These are phyloP conservation scores for Nakataea oryzae DNA, from an alignment of 2,329 filamentous ascomycete genomes.

Conservation along the genomic window DNA sequence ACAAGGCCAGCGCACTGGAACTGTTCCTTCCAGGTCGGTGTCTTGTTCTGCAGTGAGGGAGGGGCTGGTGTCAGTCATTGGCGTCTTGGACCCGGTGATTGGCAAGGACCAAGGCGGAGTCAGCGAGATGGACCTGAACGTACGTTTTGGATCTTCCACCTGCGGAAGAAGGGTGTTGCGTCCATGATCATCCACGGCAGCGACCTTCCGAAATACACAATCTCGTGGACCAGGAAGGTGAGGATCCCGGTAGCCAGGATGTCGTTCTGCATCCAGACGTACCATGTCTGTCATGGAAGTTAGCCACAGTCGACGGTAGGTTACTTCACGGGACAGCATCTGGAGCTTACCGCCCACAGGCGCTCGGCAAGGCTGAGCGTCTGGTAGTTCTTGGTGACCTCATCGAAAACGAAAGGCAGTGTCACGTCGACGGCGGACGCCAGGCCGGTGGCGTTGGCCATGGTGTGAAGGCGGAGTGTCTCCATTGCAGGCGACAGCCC, in stretches of 20 bases:
- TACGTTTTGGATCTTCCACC: constrained; percentile 80
- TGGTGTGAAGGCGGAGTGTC: not conserved
- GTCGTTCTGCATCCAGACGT: constrained; percentile 98
- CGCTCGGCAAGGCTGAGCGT: constrained; percentile 79
- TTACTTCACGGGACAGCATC: not conserved
- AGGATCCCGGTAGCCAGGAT: constrained; percentile 92
- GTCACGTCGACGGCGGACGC: not conserved
- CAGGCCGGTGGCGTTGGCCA: constrained; percentile 1
- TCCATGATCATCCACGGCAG: constrained; percentile 93
- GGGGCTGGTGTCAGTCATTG: not conserved
- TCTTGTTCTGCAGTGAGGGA: constrained; percentile 57
- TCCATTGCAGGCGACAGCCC: not conserved
- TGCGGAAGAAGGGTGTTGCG: constrained; percentile 73
- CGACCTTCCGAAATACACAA: constrained; percentile 85
- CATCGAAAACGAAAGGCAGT: constrained; percentile 40
- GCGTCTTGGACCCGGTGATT: not conserved
- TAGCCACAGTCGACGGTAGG: not conserved
- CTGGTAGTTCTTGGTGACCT: constrained; percentile 64
- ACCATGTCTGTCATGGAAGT: constrained; percentile 56
- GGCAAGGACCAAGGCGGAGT: not conserved
- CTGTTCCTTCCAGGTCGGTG: constrained; percentile 83
- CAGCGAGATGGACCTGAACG: constrained; percentile 10
- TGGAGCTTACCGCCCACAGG: constrained; percentile 63
- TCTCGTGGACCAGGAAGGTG: constrained; percentile 92
- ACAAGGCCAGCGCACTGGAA: constrained; percentile 91